These are phyloP conservation scores for Fraxinus nigra DNA, from an alignment of 305 asterid genomes.

Conservation along the genomic window DNA sequence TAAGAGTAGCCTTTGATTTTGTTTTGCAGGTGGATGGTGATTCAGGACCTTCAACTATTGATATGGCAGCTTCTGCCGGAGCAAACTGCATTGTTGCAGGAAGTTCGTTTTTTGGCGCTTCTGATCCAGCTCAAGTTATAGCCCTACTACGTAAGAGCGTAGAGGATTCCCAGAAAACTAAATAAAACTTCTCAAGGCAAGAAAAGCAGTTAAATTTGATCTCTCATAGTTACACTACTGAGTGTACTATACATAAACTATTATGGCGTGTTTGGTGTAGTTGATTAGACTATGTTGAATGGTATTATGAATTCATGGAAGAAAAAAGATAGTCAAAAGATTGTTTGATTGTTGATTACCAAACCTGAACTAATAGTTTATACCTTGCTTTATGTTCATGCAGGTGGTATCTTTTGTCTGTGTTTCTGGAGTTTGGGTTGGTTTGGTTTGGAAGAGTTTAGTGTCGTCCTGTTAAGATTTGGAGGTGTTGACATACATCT, in stretches of 20 bases:
- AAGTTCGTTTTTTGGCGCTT: conserved; percentile 75
- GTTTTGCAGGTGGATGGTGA: conserved; percentile 76
- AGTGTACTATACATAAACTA: background rate
- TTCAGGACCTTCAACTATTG: conserved; percentile 80
- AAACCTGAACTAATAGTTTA: background rate
- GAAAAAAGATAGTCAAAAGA: background rate
- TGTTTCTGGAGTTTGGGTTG: background rate
- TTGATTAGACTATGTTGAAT: background rate
- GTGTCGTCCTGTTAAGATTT: too few relatives aligned
- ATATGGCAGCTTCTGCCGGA: conserved; percentile 63
- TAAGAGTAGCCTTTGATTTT: background rate
- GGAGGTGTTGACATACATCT: background rate
- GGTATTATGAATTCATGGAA: background rate
- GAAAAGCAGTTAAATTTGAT: background rate
- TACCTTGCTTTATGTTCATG: background rate
- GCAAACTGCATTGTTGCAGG: conserved; percentile 88
- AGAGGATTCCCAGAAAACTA: conserved; percentile 38
- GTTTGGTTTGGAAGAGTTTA: background rate
- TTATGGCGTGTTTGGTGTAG: background rate
- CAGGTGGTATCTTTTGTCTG: background rate
- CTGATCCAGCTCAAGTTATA: conserved; percentile 71
- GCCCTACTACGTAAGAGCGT: conserved; percentile 48
- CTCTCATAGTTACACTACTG: background rate
- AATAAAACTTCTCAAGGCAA: conserved; percentile 16
- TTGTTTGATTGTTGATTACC: background rate